Percentiles rank a stretch among this genome's conserved stretches.
Conservation (phyloP, 164 flowering plant genomes). For the Hamamelis virginiana region DNA sequence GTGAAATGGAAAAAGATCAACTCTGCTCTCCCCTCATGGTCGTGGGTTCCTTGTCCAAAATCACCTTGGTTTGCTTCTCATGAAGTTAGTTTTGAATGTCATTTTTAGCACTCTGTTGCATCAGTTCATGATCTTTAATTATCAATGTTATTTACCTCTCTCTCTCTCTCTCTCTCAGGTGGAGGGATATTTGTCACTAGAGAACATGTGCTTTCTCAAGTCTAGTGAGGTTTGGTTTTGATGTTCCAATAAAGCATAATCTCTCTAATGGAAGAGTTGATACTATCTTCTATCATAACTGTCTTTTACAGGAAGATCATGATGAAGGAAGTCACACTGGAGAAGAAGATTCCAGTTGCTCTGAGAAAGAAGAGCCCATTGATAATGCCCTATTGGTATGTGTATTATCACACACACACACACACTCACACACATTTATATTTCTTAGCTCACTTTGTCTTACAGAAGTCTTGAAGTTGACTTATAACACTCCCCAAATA, state of each 20-base stretch:
- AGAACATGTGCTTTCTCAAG: conserved; percentile 29
- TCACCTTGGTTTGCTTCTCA: conserved; percentile 28
- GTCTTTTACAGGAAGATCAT: conserved; percentile 32
- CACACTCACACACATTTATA: background rate
- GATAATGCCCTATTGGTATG: conserved; percentile 58
- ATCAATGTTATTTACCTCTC: background rate
- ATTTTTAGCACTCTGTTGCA: background rate
- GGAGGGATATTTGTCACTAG: conserved; percentile 54
- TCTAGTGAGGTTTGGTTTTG: conserved; percentile 31
- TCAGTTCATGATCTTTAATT: background rate
- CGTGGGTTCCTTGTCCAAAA: conserved; percentile 45
- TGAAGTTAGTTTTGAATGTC: conserved; percentile 12
- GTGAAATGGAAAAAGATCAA: conserved; percentile 46
- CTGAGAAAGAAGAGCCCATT: conserved; percentile 25
- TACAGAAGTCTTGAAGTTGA: background rate
- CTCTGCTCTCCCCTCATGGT: conserved; percentile 49
- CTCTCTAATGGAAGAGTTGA: background rate
- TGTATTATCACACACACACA: background rate
- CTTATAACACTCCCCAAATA: background rate
- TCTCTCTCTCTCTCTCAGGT: conserved; percentile 24
- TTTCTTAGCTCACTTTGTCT: background rate
- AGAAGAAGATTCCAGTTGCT: conserved; percentile 25
- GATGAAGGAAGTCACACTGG: conserved; percentile 19
- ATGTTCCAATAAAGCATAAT: background rate
- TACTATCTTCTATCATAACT: background rate